Percentiles rank a stretch among this genome's conserved stretches.
phyloP scores from a whole-genome alignment of 257 asterid species.

The Agastache rugosa region DNA sequence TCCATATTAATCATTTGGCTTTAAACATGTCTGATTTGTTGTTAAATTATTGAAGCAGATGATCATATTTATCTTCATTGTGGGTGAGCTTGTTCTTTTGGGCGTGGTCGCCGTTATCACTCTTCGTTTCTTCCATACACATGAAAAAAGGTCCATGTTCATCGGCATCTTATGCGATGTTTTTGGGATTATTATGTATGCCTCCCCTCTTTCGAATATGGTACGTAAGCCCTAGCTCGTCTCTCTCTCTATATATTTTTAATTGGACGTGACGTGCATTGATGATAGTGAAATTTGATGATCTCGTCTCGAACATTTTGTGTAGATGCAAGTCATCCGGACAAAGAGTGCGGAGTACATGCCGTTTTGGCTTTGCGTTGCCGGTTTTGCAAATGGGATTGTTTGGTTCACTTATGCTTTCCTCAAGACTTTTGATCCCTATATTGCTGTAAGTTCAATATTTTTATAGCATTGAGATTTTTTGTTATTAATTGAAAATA shows the following conservation, averaged over 20 bases:
- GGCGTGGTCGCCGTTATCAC: conserved; percentile 43
- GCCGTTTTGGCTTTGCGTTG: conserved; percentile 63
- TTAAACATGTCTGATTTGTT: not conserved
- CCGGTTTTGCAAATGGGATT: conserved; percentile 60
- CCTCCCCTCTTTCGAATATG: conserved; percentile 65
- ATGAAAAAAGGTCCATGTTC: conserved; percentile 47
- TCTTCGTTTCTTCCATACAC: conserved; percentile 42
- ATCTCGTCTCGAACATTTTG: not conserved
- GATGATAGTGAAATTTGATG: conserved; percentile 4
- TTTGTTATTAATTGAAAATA: not conserved
- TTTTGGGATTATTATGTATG: conserved; percentile 67
- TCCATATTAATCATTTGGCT: not conserved
- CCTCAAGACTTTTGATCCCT: conserved; percentile 54
- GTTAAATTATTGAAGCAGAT: conserved; percentile 34
- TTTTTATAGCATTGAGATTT: not conserved
- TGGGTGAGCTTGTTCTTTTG: conserved; percentile 34
- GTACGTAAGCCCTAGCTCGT: conserved; percentile 46
- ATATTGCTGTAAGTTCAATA: conserved; percentile 48
- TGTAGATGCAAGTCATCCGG: conserved; percentile 27
- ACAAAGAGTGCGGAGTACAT: conserved; percentile 65
- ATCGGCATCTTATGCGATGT: conserved; percentile 57
- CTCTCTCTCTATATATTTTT: no score
- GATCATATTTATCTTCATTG: conserved; percentile 29
- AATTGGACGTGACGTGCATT: not conserved
- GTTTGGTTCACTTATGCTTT: conserved; percentile 63